A percentile compares a stretch with the other conserved stretches of the same genome.
Evolutionary conservation across 1,139 yeast species (phyloP).

Genomic region (Candida buenavistaensis): DNA sequence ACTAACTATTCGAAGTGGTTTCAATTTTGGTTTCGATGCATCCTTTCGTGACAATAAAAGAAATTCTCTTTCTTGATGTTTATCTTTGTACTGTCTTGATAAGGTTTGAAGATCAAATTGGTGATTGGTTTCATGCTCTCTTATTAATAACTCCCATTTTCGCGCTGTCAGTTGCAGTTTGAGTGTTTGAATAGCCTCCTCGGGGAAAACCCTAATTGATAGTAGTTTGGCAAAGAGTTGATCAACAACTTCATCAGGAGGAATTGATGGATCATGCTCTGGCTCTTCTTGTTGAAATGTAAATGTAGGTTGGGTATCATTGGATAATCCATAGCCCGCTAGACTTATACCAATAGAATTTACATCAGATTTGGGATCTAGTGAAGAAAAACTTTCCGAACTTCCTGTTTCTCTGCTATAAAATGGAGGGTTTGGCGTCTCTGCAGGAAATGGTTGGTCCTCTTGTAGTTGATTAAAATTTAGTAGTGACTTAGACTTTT

Average conservation of each 20-base stretch:
- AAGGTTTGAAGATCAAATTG: conserved; percentile 33
- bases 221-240: conserved; percentile 39
- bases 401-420: conserved; percentile 11
- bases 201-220: conserved; percentile 40
- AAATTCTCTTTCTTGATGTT: conserved; percentile 5
- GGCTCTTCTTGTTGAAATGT: conserved; percentile 14
- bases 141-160: conserved; percentile 47
- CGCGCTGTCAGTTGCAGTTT: conserved; percentile 34
- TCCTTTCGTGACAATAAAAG: background rate
- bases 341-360: conserved; percentile 20
- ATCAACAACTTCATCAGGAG: conserved; percentile 38
- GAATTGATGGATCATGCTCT: conserved; percentile 20
- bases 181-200: conserved; percentile 31
- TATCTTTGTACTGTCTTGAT: conserved; percentile 11
- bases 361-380: conserved; percentile 28
- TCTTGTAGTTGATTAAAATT: conserved; percentile 16
- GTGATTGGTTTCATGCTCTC: conserved; percentile 42
- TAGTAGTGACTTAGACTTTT: conserved; percentile 22
- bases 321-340: conserved; percentile 28
- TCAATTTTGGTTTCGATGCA: conserved; percentile 1
- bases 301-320: conserved; percentile 29
- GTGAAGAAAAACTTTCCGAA: conserved; percentile 24
- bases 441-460: background rate
- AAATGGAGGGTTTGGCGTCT: too few relatives aligned
- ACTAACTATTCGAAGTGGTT: background rate